Conservation (phyloP, 208 protist genomes). For the Leptomonas pyrrhocoris region DNA sequence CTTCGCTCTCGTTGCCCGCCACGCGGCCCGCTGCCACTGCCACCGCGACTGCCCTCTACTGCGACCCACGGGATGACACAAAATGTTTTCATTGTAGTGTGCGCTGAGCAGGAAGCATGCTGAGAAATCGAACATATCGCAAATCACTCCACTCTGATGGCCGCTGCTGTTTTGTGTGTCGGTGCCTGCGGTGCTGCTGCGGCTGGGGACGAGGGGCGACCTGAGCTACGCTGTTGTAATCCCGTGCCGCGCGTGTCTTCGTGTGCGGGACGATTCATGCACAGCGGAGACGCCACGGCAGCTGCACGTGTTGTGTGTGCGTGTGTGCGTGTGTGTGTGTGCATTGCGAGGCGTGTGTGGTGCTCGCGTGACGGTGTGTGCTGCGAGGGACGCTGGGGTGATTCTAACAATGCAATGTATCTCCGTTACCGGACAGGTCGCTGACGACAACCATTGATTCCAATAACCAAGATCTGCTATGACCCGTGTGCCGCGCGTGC, state of each 20-base stretch:
- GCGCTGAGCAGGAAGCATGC: constrained; percentile 29
- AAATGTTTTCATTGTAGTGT: constrained; percentile 33
- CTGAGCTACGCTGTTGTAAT: constrained; percentile 43
- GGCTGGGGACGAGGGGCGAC: no score
- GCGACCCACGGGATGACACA: constrained; percentile 17
- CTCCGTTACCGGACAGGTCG: constrained; percentile 51
- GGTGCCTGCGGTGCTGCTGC: background rate
- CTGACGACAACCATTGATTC: constrained; percentile 76
- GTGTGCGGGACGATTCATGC: constrained; percentile 55
- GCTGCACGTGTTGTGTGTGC: background rate
- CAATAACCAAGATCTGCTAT: constrained; percentile 85
- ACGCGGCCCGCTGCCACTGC: no score
- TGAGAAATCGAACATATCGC: constrained; percentile 36
- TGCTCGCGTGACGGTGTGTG: no score
- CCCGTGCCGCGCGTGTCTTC: constrained; percentile 32
- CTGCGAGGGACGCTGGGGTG: constrained; percentile 3
- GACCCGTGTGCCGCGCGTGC: constrained; percentile 18
- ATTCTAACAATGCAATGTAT: constrained; percentile 29
- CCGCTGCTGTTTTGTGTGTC: background rate
- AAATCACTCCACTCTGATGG: constrained; percentile 38
- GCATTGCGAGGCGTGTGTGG: no score
- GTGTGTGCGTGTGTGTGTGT: background rate
- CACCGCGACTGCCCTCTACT: background rate
- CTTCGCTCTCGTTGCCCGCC: background rate
- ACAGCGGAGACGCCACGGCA: constrained; percentile 38